Base-by-base conservation (phyloP, 2,329 filamentous ascomycete species). In the Ploettnerulaceae sp. region DNA sequence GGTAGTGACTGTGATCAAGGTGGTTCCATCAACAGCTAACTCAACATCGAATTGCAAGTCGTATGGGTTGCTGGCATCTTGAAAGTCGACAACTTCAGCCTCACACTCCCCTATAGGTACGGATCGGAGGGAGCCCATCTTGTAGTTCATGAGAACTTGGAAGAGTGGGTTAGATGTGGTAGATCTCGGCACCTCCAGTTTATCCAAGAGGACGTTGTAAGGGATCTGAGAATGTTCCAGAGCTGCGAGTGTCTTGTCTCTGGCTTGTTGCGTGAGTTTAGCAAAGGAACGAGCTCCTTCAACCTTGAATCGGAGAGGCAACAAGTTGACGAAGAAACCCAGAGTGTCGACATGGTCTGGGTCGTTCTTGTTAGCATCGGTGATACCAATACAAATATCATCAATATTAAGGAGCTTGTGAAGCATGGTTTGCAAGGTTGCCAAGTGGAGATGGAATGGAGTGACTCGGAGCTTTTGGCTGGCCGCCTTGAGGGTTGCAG, bases 381-480 rank as follows among this genome's bases (percentile, higher is more conserved):
- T 67, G 7, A 76, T 63, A 4, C 74, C 75, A 41, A 79, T 72
- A 42, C 60, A 53, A 5, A 55, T 29, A 18, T 57, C 52, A 7
- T 50, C 48, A 21, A 44, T 43, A 21, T 44, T 32, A n/a, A 49
- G 24, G 5, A 57, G 34, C 9, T 49, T 37, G 33, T 52, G 45
- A 4, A 58, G 40, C n/a, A 57, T 42, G 14, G 26, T 32, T 17
- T 52, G 45, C 31, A 72, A 65, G 0, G 62, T 60, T 0, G 71
- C 64, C 3, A 77, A 59, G 51, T 70, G 69, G 49, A 76, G 65
- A 40, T 77, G 71, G 51, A 75, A 76, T 0, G 64, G 52, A 0
- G 69, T 72, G 0, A 61, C 55, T 33, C 62, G 58, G 31, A 57
- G 52, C 44, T 45, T 47, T 24, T 46, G 52, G 32, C 45, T 45